Base-by-base conservation (phyloP, 2,329 filamentous ascomycete genomes). In the Sporothrix pseudoabietina region DNA sequence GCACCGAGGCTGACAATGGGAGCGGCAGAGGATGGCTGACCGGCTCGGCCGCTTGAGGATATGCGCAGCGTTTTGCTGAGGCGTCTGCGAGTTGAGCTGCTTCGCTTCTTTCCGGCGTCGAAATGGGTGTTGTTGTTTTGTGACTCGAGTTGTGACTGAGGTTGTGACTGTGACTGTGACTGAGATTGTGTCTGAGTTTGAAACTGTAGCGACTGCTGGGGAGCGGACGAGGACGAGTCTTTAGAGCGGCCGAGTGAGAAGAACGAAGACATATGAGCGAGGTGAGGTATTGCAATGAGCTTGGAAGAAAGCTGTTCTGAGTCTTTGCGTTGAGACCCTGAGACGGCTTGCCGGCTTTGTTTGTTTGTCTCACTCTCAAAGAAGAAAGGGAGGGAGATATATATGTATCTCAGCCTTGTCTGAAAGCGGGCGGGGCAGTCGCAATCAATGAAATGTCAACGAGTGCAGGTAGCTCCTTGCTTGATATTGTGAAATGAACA, bases 201-300 rank as follows among this genome's bases (percentile, higher is more conserved):
- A 19, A 39, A 22, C 5, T 35, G 66, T 54, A 52, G 26, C n/a
- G 66, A 52, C 66, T 30, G 52, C 30, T 44, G 69, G 12, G 32
- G 4, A 57, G 41, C 44, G 41, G 69, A n/a, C 5, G 69, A 71
- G 30, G 41, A 41, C 39, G 22, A 63, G 69, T 54, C 22, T 65
- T 71, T 71, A 71, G 54, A 35, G 16, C 69, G 69, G 41, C 57
- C 32, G 41, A 65, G 57, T 4, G 69, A 71, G 44, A 71, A 71
- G 44, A 63, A 54, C 57, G 57, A 54, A 32, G 47, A 54, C 41
- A 71, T 65, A 41, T 39, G 69, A 39, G 69, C 55, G 41, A 54
- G n/a, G 30, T 39, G 35, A 32, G 54, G 16, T 22, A n/a, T 16
- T 69, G 19, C 12, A n/a, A 41, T 52, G 66, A 7, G 30, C 8